Evolutionary conservation across 345 rosid genomes (phyloP), one percentile per base, ranked within the genome.

Genomic region (Euphorbia tirucalli): DNA sequence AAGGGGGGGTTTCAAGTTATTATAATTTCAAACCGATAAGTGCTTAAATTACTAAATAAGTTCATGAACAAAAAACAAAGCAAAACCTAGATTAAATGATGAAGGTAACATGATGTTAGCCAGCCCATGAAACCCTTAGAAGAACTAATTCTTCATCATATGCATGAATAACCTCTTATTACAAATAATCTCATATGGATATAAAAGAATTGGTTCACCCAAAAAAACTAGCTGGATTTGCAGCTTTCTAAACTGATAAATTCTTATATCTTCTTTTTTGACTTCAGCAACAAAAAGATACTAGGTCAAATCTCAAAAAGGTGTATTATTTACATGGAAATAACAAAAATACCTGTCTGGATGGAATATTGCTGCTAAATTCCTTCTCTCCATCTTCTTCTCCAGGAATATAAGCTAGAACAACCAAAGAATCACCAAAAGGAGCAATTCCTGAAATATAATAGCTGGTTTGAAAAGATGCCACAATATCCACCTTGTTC

Each of bases 401-500:
- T 74, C 86, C 80, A 67, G 88, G 90, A 76, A 93, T 86, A 78
- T 91, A 96, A 62, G 99, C 98, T 75, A 96, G 89, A 81, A 96
- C 89, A 83, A 96, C 99, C 87, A 96, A 85, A 77, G 93, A 82
- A 85, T 96, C 99, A 68, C 97, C 98, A 86, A 96, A 96, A 46
- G 99, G 99, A 83, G 99, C 97, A 87, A 96, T 88, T 85, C 99
- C 99, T 57, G 99, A 96, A 84, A 96, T 88, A 80, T 83, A 88
- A 83, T 93, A 96, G 93, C 94, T 93, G 69, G 99, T 93, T 76
- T 96, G 98, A 75, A 96, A 93, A 61, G 98, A 90, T 69, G 97
- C 98, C 81, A 96, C 98, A 71, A 93, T 88, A 82, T 96, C 98
- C 81, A 92, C 99, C 82, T 88, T 86, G 74, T 86, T 92, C 83